phyloP scores from a whole-genome alignment of 23 red algal genomes.

The Chondrus crispus region DNA sequence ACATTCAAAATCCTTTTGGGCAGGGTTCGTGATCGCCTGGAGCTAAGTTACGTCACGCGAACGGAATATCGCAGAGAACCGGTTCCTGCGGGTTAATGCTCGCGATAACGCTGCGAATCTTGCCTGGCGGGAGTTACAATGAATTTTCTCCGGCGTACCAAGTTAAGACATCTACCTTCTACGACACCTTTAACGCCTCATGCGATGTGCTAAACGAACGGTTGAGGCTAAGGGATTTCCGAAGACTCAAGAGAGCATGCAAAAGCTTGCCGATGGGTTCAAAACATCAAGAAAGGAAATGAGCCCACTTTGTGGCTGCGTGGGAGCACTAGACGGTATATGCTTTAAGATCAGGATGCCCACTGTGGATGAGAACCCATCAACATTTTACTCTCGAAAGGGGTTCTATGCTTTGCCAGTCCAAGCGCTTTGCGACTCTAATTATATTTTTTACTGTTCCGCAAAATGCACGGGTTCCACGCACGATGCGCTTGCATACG shows the following conservation, averaged over 20 bases:
- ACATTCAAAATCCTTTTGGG: too few species aligned
- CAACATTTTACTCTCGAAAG: neutral
- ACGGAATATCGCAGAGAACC: too few species aligned
- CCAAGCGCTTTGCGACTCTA: neutral
- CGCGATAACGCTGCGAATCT: neutral
- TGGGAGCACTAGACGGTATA: neutral
- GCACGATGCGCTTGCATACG: constrained; percentile 3
- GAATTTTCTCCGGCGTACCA: neutral
- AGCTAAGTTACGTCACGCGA: too few species aligned
- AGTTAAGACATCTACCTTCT: neutral
- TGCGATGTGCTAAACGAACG: neutral
- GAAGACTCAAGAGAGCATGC: neutral
- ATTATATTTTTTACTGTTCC: neutral
- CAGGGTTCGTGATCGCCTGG: too few species aligned
- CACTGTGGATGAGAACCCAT: neutral
- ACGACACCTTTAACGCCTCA: neutral
- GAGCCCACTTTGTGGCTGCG: neutral
- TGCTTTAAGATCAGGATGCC: neutral
- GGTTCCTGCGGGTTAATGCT: neutral
- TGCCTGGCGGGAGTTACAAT: neutral
- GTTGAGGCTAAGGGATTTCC: neutral
- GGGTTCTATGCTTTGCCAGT: neutral
- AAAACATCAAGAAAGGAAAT: neutral
- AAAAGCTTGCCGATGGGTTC: neutral
- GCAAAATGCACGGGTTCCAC: neutral